These are phyloP conservation scores for Cyberlindnera xylosilytica DNA, from an alignment of 805 yeast species.

Conservation along the genomic window DNA sequence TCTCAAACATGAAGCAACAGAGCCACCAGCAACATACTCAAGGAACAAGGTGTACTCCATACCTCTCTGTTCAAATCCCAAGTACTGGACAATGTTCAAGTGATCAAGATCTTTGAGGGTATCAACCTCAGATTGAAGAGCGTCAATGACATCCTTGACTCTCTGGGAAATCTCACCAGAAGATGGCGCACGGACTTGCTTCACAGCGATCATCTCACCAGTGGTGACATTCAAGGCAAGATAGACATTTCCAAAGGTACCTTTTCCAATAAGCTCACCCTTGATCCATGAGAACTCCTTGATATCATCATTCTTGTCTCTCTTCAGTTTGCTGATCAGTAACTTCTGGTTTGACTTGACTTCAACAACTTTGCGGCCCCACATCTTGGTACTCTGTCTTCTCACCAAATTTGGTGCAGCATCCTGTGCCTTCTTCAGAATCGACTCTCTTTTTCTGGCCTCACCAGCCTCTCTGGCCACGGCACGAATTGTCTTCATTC, in stretches of 20 bases:
- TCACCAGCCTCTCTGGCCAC: constrained; percentile 90
- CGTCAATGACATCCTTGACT: constrained; percentile 65
- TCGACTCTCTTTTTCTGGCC: constrained; percentile 43
- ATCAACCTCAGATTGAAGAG: constrained; percentile 85
- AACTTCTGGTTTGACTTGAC: constrained; percentile 71
- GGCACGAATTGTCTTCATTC: constrained; percentile 89
- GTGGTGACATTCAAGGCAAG: constrained; percentile 92
- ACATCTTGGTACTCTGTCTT: constrained; percentile 87
- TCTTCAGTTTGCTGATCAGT: constrained; percentile 59
- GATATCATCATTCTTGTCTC: constrained; percentile 56
- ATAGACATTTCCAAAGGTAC: constrained; percentile 93
- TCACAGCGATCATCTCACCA: constrained; percentile 98
- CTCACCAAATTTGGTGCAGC: constrained; percentile 42
- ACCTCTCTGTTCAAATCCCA: constrained; percentile 81
- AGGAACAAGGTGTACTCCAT: constrained; percentile 80
- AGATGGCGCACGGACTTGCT: constrained; percentile 76
- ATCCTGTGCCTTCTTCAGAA: constrained; percentile 14
- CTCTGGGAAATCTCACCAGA: constrained; percentile 36
- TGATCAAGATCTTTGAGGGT: constrained; percentile 94
- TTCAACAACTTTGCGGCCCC: constrained; percentile 95
- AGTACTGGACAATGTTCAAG: constrained; percentile 88
- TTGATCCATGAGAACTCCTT: constrained; percentile 96
- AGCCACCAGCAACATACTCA: constrained; percentile 98
- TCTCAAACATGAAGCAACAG: constrained; percentile 82
- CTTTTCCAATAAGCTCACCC: constrained; percentile 95